A percentile compares a stretch with the other conserved stretches of the same genome.
Conservation (phyloP, 2,329 filamentous ascomycete genomes). For the Trichoderma harzianum region DNA sequence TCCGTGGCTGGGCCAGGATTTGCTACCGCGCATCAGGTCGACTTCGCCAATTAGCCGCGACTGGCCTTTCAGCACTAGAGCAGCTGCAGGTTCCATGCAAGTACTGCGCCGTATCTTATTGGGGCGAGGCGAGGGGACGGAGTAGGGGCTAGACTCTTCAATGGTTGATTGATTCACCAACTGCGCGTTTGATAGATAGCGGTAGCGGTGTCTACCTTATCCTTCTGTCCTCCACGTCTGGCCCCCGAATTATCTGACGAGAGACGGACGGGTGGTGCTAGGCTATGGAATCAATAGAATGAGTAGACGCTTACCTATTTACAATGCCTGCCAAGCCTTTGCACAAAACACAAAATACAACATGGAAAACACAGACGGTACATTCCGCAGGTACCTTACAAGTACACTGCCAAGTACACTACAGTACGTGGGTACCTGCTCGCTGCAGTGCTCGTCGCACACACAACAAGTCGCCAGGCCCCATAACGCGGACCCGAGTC, state of each 20-base stretch:
- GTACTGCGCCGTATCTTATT: background rate
- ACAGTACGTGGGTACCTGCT: too few species aligned
- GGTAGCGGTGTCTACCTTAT: background rate
- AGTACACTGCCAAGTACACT: too few species aligned
- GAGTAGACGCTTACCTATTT: too few species aligned
- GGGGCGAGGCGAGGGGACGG: too few species aligned
- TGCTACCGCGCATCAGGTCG: background rate
- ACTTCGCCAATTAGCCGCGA: constrained; percentile 8
- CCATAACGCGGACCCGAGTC: background rate
- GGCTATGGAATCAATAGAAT: too few species aligned
- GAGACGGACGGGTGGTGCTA: background rate
- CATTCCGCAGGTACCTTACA: too few species aligned
- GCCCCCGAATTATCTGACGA: background rate
- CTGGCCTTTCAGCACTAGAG: background rate
- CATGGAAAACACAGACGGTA: too few species aligned
- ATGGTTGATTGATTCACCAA: background rate
- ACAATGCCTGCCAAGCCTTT: too few species aligned
- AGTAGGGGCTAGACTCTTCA: background rate
- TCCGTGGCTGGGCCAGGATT: background rate
- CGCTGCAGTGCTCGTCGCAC: background rate
- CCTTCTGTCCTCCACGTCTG: background rate
- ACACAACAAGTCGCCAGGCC: background rate
- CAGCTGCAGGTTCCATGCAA: background rate
- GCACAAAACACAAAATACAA: too few species aligned
- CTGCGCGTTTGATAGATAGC: background rate